These are phyloP conservation scores for Saprolegnia diclina DNA, from an alignment of 352 stramenopile genomes.

Conservation along the genomic window DNA sequence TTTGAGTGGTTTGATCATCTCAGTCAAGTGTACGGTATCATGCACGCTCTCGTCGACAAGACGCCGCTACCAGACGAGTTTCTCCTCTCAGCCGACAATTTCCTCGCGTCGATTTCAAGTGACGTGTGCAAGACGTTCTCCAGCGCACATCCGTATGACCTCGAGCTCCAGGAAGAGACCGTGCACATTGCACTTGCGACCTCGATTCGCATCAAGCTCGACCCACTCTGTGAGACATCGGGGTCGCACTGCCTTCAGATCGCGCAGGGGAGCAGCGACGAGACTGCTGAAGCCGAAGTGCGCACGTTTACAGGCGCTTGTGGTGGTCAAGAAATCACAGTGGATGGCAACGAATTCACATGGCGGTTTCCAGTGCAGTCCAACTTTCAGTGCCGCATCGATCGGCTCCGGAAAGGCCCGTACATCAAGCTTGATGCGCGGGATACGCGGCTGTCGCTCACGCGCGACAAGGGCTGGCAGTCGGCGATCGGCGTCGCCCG, in stretches of 20 bases:
- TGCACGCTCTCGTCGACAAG: constrained; percentile 71
- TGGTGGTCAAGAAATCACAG: constrained; percentile 80
- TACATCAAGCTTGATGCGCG: constrained; percentile 86
- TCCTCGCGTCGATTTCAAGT: constrained; percentile 76
- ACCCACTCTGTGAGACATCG: constrained; percentile 66
- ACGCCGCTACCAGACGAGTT: constrained; percentile 69
- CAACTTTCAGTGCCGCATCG: constrained; percentile 85
- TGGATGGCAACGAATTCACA: constrained; percentile 80
- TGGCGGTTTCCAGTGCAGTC: constrained; percentile 84
- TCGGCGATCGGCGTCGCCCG: constrained; percentile 80
- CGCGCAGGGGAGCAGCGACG: constrained; percentile 52
- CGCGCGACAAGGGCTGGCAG: constrained; percentile 86
- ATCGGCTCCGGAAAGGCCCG: constrained; percentile 75
- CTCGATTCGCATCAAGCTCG: constrained; percentile 75
- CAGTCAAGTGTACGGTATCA: constrained; percentile 80
- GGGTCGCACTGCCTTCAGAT: constrained; percentile 87
- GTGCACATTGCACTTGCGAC: constrained; percentile 79
- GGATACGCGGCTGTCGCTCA: constrained; percentile 75
- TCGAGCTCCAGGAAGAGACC: constrained; percentile 71
- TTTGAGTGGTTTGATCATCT: constrained; percentile 86
- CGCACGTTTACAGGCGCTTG: constrained; percentile 77
- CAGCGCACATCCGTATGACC: constrained; percentile 72
- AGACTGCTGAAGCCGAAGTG: constrained; percentile 66
- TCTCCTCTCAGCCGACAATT: constrained; percentile 84
- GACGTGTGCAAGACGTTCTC: constrained; percentile 77